A percentile compares a stretch with the other conserved stretches of the same genome.
phyloP scores from a whole-genome alignment of 108 stramenopile species.

The Nitzschia inconspicua region DNA sequence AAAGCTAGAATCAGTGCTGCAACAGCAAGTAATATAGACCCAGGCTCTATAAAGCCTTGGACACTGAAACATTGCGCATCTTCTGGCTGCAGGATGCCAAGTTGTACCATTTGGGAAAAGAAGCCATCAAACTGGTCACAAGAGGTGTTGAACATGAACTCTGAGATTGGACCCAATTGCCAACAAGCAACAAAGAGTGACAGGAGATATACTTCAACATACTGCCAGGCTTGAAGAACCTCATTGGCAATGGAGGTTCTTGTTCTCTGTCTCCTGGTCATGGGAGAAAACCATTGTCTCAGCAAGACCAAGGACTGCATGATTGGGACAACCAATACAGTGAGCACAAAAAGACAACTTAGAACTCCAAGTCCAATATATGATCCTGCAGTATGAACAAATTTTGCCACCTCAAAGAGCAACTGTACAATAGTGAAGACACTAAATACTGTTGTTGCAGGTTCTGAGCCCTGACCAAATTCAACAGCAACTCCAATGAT shows the following conservation, averaged over 20 bases:
- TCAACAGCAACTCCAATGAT: slow-evolving; percentile 76
- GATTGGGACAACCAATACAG: slow-evolving; percentile 68
- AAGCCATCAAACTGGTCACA: slow-evolving; percentile 50
- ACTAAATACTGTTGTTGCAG: slow-evolving; percentile 49
- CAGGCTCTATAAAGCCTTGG: slow-evolving; percentile 50
- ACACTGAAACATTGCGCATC: slow-evolving; percentile 82
- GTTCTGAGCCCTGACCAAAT: slow-evolving; percentile 56
- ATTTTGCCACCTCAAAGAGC: slow-evolving; percentile 69
- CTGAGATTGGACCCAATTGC: slow-evolving; percentile 70
- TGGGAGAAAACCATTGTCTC: slow-evolving; percentile 58
- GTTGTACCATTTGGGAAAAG: slow-evolving; percentile 50
- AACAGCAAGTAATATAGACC: slow-evolving; percentile 52
- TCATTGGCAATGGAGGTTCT: slow-evolving; percentile 44
- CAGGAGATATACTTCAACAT: slow-evolving; percentile 76
- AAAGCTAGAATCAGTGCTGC: slow-evolving; percentile 44
- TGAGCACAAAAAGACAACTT: slow-evolving; percentile 44
- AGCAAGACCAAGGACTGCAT: slow-evolving; percentile 39
- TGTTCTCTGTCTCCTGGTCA: slow-evolving; percentile 6
- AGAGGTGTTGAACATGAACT: slow-evolving; percentile 70
- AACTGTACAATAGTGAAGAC: slow-evolving; percentile 49
- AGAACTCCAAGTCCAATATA: slow-evolving; percentile 61
- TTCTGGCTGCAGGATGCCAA: slow-evolving; percentile 47
- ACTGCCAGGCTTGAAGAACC: slow-evolving; percentile 74
- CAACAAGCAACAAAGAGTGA: slow-evolving; percentile 66
- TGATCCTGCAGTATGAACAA: slow-evolving; percentile 40